Evolutionary conservation across 2,329 filamentous ascomycete species (phyloP), one percentile per base, ranked within the genome.

Genomic region (Ceratocystis cacaofunesta): DNA sequence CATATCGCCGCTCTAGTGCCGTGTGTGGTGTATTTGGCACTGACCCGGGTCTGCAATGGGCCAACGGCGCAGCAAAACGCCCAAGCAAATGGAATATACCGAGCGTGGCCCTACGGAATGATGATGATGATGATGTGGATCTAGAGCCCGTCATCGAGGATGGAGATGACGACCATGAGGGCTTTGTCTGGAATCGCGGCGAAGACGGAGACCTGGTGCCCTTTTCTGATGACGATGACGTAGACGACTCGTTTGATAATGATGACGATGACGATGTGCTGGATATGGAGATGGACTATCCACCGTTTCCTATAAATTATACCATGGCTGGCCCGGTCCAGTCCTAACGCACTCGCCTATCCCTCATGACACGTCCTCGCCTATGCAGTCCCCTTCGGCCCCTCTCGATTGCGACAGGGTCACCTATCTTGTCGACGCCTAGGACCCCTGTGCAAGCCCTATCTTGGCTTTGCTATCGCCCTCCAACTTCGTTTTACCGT

Each of bases 131-230:
- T n/a, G 50, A 63, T 32, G 44, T 67, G 32, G 66, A 67, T 25
- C 19, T 67, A 32, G 50, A 67, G 19, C 66, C 66, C 15, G 66
- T 67, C 5, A 64, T 66, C 55, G 66, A 67, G 22, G 66, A 78
- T 28, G 76, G 76, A 36, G 75, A 76, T 22, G 74, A 75, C 2
- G 80, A 83, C 17, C 80, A 82, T 55, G 80, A 84, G 63, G 78
- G 78, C 12, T 73, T 82, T 61, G 75, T 79, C 63, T 85, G 81
- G 79, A 83, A 84, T 66, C 78, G 82, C 1, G 81, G 82, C 46
- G 80, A 81, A 64, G 81, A 85, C 68, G 79, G 82, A 55, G 82
- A 83, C 65, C 76, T 83, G 12, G 80, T 83, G 61, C 76, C 78
- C 19, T 80, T 80, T 58, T 79, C 77, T 0, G 78, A 83, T 58